Evolutionary conservation across 108 stramenopile species (phyloP).

Genomic region (Licmophora abbreviata): DNA sequence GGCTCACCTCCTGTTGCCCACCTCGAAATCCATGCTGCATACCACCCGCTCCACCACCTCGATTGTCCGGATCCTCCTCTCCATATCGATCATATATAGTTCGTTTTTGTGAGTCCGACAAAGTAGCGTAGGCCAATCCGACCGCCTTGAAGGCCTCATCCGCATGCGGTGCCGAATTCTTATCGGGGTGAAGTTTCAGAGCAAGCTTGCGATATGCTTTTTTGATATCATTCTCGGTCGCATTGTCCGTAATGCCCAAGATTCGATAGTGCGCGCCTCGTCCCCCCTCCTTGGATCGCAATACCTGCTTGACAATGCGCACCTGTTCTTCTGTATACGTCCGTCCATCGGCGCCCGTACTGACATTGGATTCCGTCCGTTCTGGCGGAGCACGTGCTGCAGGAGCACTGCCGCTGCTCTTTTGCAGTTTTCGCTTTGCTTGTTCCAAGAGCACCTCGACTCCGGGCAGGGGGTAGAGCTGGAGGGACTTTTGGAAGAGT

Average conservation of each 20-base stretch:
- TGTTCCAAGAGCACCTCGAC: conserved; percentile 73
- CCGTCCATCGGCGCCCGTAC: conserved; percentile 37
- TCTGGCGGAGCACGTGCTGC: neutral
- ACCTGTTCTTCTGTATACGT: conserved; percentile 65
- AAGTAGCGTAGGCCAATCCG: conserved; percentile 80
- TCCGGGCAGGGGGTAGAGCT: conserved; percentile 85
- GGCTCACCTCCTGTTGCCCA: conserved; percentile 63
- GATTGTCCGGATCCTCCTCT: conserved; percentile 88
- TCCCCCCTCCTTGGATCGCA: conserved; percentile 63
- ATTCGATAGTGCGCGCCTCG: conserved; percentile 86
- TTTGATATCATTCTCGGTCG: conserved; percentile 74
- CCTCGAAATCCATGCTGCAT: conserved; percentile 29
- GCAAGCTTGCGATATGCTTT: conserved; percentile 87
- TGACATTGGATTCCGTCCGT: neutral
- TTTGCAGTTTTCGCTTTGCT: conserved; percentile 33
- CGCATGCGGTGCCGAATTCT: conserved; percentile 83
- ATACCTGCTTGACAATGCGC: conserved; percentile 50
- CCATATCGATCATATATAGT: conserved; percentile 84
- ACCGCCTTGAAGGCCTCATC: conserved; percentile 95
- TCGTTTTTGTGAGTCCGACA: conserved; percentile 81
- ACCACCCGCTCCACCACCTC: conserved; percentile 58
- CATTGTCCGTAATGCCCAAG: conserved; percentile 44
- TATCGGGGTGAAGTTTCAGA: conserved; percentile 88
- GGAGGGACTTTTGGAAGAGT: conserved; percentile 78
- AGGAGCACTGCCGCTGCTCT: neutral